Conservation (phyloP, 352 stramenopile genomes). For the Phytophthora ohioensis region DNA sequence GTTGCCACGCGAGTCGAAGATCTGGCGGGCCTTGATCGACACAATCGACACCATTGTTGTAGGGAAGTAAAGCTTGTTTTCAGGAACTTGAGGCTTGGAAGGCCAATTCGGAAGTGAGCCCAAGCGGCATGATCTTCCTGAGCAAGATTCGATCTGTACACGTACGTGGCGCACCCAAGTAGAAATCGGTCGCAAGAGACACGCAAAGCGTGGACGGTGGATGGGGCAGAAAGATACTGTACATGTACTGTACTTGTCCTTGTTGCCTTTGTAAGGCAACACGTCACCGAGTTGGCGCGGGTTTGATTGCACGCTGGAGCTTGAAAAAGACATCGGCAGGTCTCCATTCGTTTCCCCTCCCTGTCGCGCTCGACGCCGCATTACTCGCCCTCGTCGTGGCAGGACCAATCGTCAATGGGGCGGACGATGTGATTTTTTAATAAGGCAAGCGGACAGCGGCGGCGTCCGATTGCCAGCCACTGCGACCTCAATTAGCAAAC, state of each 20-base stretch:
- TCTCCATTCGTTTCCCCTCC: conserved; percentile 20
- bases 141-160: not conserved
- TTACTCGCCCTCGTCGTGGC: not conserved
- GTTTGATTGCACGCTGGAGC: conserved; percentile 29
- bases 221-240: not conserved
- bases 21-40: conserved; percentile 95
- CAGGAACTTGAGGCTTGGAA: conserved; percentile 32
- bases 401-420: not conserved
- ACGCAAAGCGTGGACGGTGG: conserved; percentile 6
- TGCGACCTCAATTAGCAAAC: conserved; percentile 13
- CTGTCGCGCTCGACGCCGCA: conserved; percentile 6
- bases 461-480: conserved; percentile 1
- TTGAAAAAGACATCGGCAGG: conserved; percentile 12
- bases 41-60: conserved; percentile 77
- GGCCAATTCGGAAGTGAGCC: conserved; percentile 41
- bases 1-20: conserved; percentile 99
- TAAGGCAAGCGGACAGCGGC: not conserved
- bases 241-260: conserved; percentile 13
- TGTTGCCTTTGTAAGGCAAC: conserved; percentile 21
- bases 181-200: conserved; percentile 27
- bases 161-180: conserved; percentile 25
- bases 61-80: conserved; percentile 32
- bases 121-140: too few relatives aligned
- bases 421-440: conserved; percentile 19
- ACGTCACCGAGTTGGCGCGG: not conserved